Evolutionary conservation across 2,329 filamentous ascomycete species (phyloP), one percentile per base, ranked within the genome.

Genomic region (Aspergillus novoparasiticus): DNA sequence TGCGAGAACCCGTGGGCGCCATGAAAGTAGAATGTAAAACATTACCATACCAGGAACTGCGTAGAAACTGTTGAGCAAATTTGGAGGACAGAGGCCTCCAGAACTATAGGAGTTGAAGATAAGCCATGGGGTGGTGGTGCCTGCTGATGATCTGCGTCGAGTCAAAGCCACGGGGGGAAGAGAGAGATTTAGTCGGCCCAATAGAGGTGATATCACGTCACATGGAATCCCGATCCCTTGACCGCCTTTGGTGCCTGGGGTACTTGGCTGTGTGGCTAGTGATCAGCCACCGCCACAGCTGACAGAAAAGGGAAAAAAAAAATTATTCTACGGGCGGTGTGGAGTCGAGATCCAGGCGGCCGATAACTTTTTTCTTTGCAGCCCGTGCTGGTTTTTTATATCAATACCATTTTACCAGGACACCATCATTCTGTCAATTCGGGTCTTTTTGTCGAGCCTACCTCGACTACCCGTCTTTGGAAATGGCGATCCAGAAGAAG

Each of bases 401-500:
- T 21, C 54, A 51, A 19, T 43, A 16, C n/a, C 32, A 36, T 28
- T 28, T 26, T 30, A 30, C 32, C 41, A 43, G 8, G 43, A 16
- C 48, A 14, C 26, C 30, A 45, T 34, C 12, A 30, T 26, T 57
- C 51, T 66, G 60, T 60, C 45, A 48, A 54, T 68, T 58, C 53
- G 66, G 67, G 66, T 64, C 60, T 39, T 23, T 62, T 58, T 64
- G 66, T 68, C 69, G 69, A 73, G 72, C 61, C 58, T 45, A 28
- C 43, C 64, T 65, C 70, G 73, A 70, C 68, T 64, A n/a, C 64
- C 65, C 65, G 56, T 65, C 57, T 56, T 41, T 66, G 60, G 73
- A 72, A 69, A 98, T 98, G 95, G 94, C 92, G 75, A 94, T 98
- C 74, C 93, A 98, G 77, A 97, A 98, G 86, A 98, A 98, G 82